These are phyloP conservation scores for Trichoderma orchidacearum DNA, from an alignment of 495 filamentous ascomycete species.

Conservation along the genomic window DNA sequence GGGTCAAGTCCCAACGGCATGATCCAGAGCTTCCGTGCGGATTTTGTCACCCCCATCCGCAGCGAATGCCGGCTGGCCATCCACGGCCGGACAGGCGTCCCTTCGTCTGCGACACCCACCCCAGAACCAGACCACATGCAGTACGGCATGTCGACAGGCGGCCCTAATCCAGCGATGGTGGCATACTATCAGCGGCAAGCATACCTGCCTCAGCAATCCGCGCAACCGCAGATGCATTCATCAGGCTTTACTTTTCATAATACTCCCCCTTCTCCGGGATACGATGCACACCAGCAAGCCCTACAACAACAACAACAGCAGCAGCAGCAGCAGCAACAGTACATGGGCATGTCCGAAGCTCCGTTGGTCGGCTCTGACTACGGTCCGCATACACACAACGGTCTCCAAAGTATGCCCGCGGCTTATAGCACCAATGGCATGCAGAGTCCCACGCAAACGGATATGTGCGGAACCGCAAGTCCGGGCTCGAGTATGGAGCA, in stretches of 20 bases:
- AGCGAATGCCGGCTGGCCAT: constrained; percentile 2
- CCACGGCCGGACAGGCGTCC: background rate
- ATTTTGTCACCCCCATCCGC: constrained; percentile 1
- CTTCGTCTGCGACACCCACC: background rate
- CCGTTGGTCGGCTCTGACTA: background rate
- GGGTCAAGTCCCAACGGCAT: constrained; percentile 1
- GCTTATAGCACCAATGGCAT: background rate
- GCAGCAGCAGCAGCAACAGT: background rate
- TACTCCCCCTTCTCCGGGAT: background rate
- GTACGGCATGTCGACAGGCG: background rate
- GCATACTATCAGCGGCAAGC: background rate
- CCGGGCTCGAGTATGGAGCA: background rate
- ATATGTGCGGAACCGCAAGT: background rate
- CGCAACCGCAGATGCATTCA: background rate
- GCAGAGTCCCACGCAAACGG: background rate
- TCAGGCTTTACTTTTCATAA: background rate
- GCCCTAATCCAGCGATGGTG: background rate
- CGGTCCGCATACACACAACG: background rate
- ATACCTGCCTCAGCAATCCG: background rate
- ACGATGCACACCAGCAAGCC: background rate
- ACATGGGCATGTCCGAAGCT: background rate
- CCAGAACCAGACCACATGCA: background rate
- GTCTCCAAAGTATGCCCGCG: background rate
- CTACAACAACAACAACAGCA: background rate
- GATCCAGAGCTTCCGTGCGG: background rate